Base-by-base conservation (phyloP, 257 asterid species). In the Solanum ossicruentum region DNA sequence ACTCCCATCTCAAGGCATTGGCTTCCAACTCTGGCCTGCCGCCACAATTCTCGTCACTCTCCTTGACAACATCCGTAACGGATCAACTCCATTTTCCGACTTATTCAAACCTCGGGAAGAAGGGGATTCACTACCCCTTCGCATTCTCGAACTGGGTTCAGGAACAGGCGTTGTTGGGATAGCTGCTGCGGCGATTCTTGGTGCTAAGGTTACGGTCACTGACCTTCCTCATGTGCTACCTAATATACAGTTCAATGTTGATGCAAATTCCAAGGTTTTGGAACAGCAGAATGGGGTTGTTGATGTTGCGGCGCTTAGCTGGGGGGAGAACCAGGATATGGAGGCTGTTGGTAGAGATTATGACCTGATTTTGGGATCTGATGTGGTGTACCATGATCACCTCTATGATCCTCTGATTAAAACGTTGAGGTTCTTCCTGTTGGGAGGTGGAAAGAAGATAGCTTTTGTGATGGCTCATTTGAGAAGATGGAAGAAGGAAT, bases 1-100 rank as follows among this genome's bases (percentile, higher is more conserved):
- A 66, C 86, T 94, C 61, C 94, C 97, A 43, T 93, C 97, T 54
- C 88, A 93, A 87, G 99, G 99, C 91, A 84, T 94, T 90, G 88
- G 98, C 55, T 95, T 93, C 92, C 93, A 96, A 91, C 98, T 94
- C 88, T 96, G 99, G 99, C 98, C 99, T 7, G 99, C 97, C 45
- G 97, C 99, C 81, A 82, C 90, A 85, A 21, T 97, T 39, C 95
- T 96, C 83, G 86, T 94, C 85, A 77, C 66, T 90, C 92, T 96
- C 90, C 93, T 96, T 82, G 95, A 96, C 86, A 72, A 83, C 87
- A 88, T 28, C 87, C 84, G 18, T 70, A 10, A 13, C 90, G 10
- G 13, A 41, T 45, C 80, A 26, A 81, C 89, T 66, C 77, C 89
- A n/a, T 85, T 93, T 84, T 80, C 90, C 81, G 13, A 84, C 87